These are phyloP conservation scores for Acacia pycnantha DNA, from an alignment of 331 rosid species.

Conservation along the genomic window DNA sequence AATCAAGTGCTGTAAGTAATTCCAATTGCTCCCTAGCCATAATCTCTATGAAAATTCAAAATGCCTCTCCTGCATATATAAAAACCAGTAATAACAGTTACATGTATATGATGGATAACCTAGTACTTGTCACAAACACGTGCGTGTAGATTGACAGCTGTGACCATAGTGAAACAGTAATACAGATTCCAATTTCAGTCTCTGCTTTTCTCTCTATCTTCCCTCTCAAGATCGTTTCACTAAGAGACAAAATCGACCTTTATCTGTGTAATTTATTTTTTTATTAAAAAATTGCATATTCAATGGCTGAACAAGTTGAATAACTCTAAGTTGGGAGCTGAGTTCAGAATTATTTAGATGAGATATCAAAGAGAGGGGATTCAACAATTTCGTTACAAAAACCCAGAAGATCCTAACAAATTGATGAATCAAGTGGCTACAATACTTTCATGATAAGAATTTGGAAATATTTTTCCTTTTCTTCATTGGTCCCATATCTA, in stretches of 20 bases:
- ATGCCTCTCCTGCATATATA: conserved; percentile 28
- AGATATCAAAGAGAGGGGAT: neutral
- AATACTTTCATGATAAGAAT: conserved; percentile 2
- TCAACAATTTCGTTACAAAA: neutral
- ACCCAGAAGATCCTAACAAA: neutral
- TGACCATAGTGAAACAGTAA: no score
- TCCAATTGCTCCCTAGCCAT: conserved; percentile 46
- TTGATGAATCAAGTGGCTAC: conserved; percentile 13
- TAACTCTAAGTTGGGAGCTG: neutral
- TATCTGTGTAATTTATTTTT: neutral
- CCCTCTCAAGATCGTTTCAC: no score
- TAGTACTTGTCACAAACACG: no score
- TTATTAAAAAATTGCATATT: neutral
- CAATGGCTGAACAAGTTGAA: conserved; percentile 13
- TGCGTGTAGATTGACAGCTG: no score
- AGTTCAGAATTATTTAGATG: neutral
- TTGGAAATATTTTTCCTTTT: neutral
- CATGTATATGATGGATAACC: neutral
- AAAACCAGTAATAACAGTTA: neutral
- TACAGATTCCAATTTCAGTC: no score
- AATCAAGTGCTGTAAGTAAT: conserved; percentile 85
- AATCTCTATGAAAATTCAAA: conserved; percentile 17
- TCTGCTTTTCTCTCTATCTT: no score
- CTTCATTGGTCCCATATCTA: neutral
- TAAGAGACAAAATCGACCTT: no score